Percentiles rank a stretch among this genome's conserved stretches.
phyloP scores from a whole-genome alignment of 1,284 basidiomycete species.

The Rhodotorula sp. region DNA sequence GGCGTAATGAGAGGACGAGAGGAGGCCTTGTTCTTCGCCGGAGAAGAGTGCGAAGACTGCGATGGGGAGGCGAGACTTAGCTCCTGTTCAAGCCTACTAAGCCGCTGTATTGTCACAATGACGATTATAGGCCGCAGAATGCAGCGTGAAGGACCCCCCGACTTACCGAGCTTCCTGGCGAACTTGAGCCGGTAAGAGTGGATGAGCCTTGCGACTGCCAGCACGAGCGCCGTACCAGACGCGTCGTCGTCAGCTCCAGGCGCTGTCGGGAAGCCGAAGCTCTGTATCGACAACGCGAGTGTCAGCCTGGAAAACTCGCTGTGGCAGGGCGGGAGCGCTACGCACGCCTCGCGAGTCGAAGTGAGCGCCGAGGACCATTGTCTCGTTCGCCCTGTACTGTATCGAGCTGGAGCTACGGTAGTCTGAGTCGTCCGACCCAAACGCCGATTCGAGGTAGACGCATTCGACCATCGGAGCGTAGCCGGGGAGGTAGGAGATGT shows the following conservation, averaged over 20 bases:
- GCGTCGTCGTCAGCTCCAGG: conserved; percentile 41
- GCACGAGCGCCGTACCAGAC: conserved; percentile 43
- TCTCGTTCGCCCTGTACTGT: conserved; percentile 18
- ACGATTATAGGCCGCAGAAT: no score
- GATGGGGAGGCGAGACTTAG: no score
- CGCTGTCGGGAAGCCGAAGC: conserved; percentile 41
- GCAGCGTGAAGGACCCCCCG: neutral
- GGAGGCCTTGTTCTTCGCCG: conserved; percentile 49
- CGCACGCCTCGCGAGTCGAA: conserved; percentile 36
- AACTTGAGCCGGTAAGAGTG: conserved; percentile 26
- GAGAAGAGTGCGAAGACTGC: conserved; percentile 46
- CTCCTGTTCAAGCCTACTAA: no score
- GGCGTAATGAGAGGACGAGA: conserved; percentile 35
- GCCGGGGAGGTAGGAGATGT: conserved; percentile 16
- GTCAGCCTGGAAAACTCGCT: neutral
- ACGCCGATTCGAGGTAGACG: conserved; percentile 21
- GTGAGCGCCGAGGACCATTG: conserved; percentile 46
- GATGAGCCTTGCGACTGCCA: conserved; percentile 45
- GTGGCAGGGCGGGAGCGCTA: neutral
- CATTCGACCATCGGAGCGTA: conserved; percentile 39
- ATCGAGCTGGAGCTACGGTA: neutral
- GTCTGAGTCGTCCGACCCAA: neutral
- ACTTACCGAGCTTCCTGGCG: conserved; percentile 35
- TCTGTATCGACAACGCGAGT: neutral
- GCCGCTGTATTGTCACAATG: no score